A percentile compares a stretch with the other conserved stretches of the same genome.
Evolutionary conservation across 176 grass and related monocot genomes (phyloP).

Genomic region (Themeda triandra): DNA sequence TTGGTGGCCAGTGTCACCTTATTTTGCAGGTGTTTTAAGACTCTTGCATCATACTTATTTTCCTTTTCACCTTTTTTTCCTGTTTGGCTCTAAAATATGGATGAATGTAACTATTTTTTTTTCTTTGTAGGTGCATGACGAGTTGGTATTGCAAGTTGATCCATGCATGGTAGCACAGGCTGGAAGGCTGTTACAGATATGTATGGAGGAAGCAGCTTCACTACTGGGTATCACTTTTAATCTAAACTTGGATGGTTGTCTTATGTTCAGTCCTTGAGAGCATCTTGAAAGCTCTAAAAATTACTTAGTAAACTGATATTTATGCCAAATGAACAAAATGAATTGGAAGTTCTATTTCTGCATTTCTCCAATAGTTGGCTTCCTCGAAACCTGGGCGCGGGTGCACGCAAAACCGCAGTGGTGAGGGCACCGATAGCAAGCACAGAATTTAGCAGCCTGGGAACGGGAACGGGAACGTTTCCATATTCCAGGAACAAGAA

Average conservation of each 20-base stretch:
- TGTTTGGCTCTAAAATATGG: not conserved
- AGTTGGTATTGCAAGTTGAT: slow-evolving; percentile 87
- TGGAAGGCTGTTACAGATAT: slow-evolving; percentile 63
- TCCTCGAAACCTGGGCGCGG: not conserved
- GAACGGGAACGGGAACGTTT: no score
- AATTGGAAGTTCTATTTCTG: not conserved
- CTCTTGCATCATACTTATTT: slow-evolving; percentile 8
- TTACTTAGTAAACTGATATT: not conserved
- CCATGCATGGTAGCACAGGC: slow-evolving; percentile 47
- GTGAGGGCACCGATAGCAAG: no score
- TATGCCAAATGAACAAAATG: not conserved
- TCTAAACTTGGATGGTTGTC: slow-evolving; percentile 13
- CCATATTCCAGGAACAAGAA: no score
- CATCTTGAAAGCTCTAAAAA: not conserved
- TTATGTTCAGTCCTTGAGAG: not conserved
- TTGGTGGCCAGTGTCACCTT: slow-evolving; percentile 68
- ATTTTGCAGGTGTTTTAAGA: slow-evolving; percentile 68
- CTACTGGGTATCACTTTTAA: slow-evolving; percentile 57
- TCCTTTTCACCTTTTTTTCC: not conserved
- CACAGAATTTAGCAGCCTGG: no score
- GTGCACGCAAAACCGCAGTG: not conserved
- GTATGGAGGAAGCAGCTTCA: slow-evolving; percentile 81
- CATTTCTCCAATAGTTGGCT: not conserved
- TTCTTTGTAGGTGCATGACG: slow-evolving; percentile 78
- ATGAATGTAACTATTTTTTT: slow-evolving; percentile 1